Evolutionary conservation across 257 asterid genomes (phyloP).

Genomic region (Cinchona pubescens): DNA sequence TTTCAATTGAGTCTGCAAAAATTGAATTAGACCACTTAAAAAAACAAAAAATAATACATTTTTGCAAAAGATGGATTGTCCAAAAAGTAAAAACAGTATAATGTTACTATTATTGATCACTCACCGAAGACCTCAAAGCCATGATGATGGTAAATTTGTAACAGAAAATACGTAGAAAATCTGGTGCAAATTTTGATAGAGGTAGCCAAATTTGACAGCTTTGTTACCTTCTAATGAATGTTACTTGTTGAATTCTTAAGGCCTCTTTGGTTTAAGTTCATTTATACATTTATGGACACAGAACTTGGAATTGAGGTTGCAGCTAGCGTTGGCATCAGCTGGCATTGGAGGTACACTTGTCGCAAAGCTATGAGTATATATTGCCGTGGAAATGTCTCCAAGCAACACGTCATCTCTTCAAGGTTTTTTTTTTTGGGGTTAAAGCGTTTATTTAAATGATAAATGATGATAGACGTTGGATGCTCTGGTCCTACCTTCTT

Average conservation of each 20-base stretch:
- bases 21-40: neutral
- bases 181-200: neutral
- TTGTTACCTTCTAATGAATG: too few species aligned
- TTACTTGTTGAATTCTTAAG: too few species aligned
- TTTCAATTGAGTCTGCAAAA: conserved; percentile 25
- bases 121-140: conserved; percentile 34
- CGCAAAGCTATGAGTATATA: conserved; percentile 9
- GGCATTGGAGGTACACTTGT: conserved; percentile 19
- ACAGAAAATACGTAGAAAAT: neutral
- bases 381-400: conserved; percentile 24
- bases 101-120: neutral
- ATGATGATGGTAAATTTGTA: conserved; percentile 1
- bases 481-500: too few species aligned
- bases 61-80: neutral
- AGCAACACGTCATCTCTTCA: conserved; percentile 22
- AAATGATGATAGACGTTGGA: too few species aligned
- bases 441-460: too few species aligned
- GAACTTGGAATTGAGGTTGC: neutral
- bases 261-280: too few species aligned
- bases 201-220: neutral
- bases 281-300: conserved; percentile 1
- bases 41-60: neutral
- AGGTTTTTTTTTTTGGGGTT: too few species aligned
- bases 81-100: neutral
- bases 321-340: neutral